These are phyloP conservation scores for Exobasidium cylindrosporum DNA, from an alignment of 1,284 basidiomycete species.

Conservation along the genomic window DNA sequence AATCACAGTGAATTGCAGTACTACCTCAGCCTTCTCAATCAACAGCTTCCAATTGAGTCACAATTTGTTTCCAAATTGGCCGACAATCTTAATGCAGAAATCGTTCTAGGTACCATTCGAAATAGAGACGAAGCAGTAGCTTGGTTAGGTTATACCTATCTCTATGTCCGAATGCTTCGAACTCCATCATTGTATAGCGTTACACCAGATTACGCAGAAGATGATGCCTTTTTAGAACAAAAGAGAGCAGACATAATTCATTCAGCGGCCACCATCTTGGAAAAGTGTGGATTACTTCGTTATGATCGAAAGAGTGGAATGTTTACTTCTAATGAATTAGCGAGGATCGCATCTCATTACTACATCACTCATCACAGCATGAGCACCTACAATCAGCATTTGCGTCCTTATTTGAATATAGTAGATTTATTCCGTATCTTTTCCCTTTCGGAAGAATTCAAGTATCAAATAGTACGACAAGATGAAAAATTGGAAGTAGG, in stretches of 20 bases:
- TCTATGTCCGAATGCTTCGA: constrained; percentile 92
- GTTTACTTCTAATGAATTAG: constrained; percentile 67
- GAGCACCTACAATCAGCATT: constrained; percentile 93
- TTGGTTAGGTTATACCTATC: constrained; percentile 64
- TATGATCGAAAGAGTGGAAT: constrained; percentile 86
- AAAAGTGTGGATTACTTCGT: constrained; percentile 89
- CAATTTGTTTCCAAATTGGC: constrained; percentile 90
- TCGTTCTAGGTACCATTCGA: constrained; percentile 89
- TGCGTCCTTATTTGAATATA: constrained; percentile 79
- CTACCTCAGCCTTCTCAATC: constrained; percentile 61
- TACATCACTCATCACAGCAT: constrained; percentile 95
- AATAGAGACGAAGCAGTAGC: constrained; percentile 93
- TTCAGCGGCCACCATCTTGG: constrained; percentile 86
- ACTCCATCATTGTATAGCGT: constrained; percentile 86
- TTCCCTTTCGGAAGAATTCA: constrained; percentile 95
- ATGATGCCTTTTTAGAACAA: constrained; percentile 78
- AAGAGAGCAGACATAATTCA: constrained; percentile 92
- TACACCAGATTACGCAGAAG: constrained; percentile 83
- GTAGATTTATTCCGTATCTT: constrained; percentile 95
- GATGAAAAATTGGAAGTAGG: constrained; percentile 68
- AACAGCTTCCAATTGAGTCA: constrained; percentile 76
- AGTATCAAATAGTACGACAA: constrained; percentile 69
- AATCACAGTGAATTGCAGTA: constrained; percentile 96
- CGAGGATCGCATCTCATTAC: constrained; percentile 92
- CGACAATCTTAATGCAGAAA: constrained; percentile 96